phyloP scores from a whole-genome alignment of 495 filamentous ascomycete genomes.

The Gamarada debralockiae region DNA sequence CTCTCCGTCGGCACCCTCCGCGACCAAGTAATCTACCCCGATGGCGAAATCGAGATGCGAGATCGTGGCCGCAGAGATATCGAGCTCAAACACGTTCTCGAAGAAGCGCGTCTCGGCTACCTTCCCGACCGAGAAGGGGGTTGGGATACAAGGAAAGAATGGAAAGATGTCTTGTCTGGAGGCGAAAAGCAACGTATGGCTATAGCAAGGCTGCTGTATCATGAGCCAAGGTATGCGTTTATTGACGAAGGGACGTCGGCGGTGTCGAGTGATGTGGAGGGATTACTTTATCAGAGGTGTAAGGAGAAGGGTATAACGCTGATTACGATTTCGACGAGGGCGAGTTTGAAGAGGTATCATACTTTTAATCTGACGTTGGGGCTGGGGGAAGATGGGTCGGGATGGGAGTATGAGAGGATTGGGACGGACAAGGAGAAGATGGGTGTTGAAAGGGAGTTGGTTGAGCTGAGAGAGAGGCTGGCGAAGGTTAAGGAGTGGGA shows the following conservation, averaged over 20 bases:
- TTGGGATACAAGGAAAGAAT: slow-evolving; percentile 95
- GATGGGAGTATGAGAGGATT: slow-evolving; percentile 89
- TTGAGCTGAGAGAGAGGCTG: slow-evolving; percentile 74
- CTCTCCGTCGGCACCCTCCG: slow-evolving; percentile 90
- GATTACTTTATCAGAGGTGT: slow-evolving; percentile 83
- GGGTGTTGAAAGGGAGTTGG: slow-evolving; percentile 82
- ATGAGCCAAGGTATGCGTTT: slow-evolving; percentile 90
- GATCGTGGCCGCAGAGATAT: slow-evolving; percentile 70
- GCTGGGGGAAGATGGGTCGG: slow-evolving; percentile 56
- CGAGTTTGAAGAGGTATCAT: slow-evolving; percentile 92
- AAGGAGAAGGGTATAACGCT: slow-evolving; percentile 92
- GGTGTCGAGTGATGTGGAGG: slow-evolving; percentile 91
- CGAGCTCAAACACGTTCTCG: slow-evolving; percentile 70
- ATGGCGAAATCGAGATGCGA: slow-evolving; percentile 91
- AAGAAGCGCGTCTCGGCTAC: slow-evolving; percentile 82
- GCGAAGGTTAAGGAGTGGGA: slow-evolving; percentile 83
- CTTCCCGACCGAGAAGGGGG: slow-evolving; percentile 89
- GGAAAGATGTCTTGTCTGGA: slow-evolving; percentile 95
- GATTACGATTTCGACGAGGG: slow-evolving; percentile 91
- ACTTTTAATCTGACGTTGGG: slow-evolving; percentile 83
- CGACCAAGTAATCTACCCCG: slow-evolving; percentile 97
- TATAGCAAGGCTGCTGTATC: slow-evolving; percentile 86
- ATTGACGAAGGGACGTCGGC: slow-evolving; percentile 95
- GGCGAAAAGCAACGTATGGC: slow-evolving; percentile 98
- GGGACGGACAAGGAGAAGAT: slow-evolving; percentile 90